Evolutionary conservation across 192 early-diverging fungal genomes (phyloP).

Genomic region (Rhizoclosmatium sp.): DNA sequence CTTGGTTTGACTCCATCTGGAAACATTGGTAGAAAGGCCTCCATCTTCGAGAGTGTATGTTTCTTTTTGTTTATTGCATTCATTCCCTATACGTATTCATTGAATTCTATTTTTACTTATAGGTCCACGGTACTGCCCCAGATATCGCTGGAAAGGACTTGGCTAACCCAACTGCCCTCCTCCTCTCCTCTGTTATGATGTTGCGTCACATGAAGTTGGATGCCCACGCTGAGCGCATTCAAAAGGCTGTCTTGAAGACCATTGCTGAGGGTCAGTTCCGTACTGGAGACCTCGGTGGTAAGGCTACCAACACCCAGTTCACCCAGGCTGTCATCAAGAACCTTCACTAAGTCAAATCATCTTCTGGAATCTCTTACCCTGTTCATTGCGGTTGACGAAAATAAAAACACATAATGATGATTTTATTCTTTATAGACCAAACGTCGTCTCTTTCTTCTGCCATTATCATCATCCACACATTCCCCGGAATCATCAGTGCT

Average conservation of each 20-base stretch:
- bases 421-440: background rate
- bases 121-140: slow-evolving; percentile 84
- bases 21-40: slow-evolving; percentile 98
- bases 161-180: slow-evolving; percentile 94
- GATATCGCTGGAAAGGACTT: slow-evolving; percentile 98
- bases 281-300: slow-evolving; percentile 95
- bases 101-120: slow-evolving; percentile 3
- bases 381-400: background rate
- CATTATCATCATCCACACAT: background rate
- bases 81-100: background rate
- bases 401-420: background rate
- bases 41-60: slow-evolving; percentile 93
- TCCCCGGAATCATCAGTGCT: background rate
- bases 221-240: slow-evolving; percentile 82
- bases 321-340: slow-evolving; percentile 85
- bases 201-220: slow-evolving; percentile 93
- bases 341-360: slow-evolving; percentile 33
- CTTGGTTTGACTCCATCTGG: slow-evolving; percentile 97
- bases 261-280: slow-evolving; percentile 91
- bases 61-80: background rate
- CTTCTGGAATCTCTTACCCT: background rate
- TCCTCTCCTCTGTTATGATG: slow-evolving; percentile 98
- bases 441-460: background rate
- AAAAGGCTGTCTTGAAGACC: slow-evolving; percentile 89
- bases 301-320: slow-evolving; percentile 89